Percentiles rank a stretch among this genome's conserved stretches.
phyloP scores from a whole-genome alignment of 202 grass and related monocot genomes.

The Saccharum hybrid region DNA sequence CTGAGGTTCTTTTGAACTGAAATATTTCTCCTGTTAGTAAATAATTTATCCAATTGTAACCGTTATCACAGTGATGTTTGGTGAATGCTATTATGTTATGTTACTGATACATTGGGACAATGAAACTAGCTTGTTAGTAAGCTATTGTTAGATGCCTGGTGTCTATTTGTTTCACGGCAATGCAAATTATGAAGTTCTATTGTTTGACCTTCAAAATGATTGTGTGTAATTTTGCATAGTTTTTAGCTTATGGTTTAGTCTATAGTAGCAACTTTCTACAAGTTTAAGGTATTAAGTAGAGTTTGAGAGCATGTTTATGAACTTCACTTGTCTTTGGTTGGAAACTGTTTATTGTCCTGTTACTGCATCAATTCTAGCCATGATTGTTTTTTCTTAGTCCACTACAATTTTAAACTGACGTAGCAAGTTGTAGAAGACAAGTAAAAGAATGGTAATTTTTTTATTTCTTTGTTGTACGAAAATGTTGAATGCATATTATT shows the following conservation, averaged over 20 bases:
- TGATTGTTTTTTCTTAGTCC: neutral
- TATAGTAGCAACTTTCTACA: neutral
- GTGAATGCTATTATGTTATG: neutral
- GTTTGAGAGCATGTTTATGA: neutral
- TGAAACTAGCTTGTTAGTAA: neutral
- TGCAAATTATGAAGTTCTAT: neutral
- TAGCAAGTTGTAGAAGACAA: neutral
- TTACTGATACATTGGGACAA: neutral
- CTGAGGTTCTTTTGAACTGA: neutral
- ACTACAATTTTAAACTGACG: neutral
- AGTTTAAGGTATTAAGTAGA: neutral
- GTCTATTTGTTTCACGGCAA: neutral
- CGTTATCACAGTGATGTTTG: neutral
- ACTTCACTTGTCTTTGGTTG: neutral
- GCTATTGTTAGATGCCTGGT: neutral
- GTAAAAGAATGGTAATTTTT: neutral
- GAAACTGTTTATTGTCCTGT: neutral
- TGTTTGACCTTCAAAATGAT: neutral
- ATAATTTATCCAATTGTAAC: neutral
- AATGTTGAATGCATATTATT: neutral
- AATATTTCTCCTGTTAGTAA: neutral
- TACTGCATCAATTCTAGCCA: neutral
- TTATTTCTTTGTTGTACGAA: neutral
- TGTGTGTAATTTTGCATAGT: neutral
- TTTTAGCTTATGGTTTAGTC: neutral